Evolutionary conservation across 2,329 filamentous ascomycete species (phyloP).

Genomic region (Elsinoe necatrix): DNA sequence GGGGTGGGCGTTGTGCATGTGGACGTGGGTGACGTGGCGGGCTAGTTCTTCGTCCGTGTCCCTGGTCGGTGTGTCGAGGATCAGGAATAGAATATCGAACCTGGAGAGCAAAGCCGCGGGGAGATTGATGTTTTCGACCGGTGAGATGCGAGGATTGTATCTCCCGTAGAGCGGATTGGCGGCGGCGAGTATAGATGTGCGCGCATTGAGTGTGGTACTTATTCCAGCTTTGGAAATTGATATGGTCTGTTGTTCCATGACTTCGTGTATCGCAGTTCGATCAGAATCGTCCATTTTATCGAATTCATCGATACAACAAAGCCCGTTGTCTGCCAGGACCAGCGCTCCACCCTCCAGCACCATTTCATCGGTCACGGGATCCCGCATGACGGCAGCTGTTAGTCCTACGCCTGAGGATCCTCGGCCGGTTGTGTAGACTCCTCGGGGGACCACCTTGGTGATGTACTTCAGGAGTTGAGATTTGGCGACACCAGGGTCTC

Average conservation of each 20-base stretch:
- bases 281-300: slow-evolving; percentile 73
- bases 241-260: slow-evolving; percentile 74
- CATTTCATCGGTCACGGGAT: slow-evolving; percentile 63
- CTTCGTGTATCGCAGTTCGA: slow-evolving; percentile 66
- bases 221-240: slow-evolving; percentile 72
- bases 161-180: slow-evolving; percentile 96
- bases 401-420: slow-evolving; percentile 68
- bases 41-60: slow-evolving; percentile 89
- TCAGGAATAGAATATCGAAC: slow-evolving; percentile 94
- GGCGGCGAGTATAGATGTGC: slow-evolving; percentile 89
- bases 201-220: slow-evolving; percentile 83
- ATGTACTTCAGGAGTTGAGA: slow-evolving; percentile 90
- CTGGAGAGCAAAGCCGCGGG: slow-evolving; percentile 93
- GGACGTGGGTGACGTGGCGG: slow-evolving; percentile 89
- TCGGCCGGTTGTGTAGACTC: slow-evolving; percentile 69
- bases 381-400: slow-evolving; percentile 67
- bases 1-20: slow-evolving; percentile 93
- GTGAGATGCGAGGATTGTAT: slow-evolving; percentile 94
- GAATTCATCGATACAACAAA: slow-evolving; percentile 72
- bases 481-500: slow-evolving; percentile 98
- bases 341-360: slow-evolving; percentile 68
- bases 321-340: slow-evolving; percentile 64
- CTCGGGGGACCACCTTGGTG: slow-evolving; percentile 91
- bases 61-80: slow-evolving; percentile 85
- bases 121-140: slow-evolving; percentile 98